A percentile compares a stretch with the other conserved stretches of the same genome.
Conservation (phyloP, 495 filamentous ascomycete genomes). For the Neurospora intermedia region DNA sequence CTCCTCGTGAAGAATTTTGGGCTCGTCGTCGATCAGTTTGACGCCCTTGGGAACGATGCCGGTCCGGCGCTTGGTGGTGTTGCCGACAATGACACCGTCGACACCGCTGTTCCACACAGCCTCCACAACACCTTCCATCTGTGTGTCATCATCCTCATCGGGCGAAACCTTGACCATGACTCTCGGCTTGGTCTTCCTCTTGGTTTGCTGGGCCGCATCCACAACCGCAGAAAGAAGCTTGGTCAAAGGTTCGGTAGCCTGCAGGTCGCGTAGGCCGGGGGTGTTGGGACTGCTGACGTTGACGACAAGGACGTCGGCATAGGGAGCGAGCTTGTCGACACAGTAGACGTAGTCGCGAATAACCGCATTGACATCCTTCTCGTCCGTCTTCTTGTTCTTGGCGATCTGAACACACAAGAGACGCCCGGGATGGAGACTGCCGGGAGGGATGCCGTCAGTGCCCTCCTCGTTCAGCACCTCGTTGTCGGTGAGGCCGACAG, state of each 20-base stretch:
- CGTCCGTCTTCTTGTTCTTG: slow-evolving; percentile 89
- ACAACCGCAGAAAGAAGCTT: slow-evolving; percentile 74
- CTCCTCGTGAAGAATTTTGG: slow-evolving; percentile 54
- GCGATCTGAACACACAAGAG: slow-evolving; percentile 88
- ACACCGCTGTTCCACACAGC: slow-evolving; percentile 78
- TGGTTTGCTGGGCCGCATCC: slow-evolving; percentile 52
- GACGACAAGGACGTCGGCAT: slow-evolving; percentile 89
- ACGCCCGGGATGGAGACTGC: slow-evolving; percentile 61
- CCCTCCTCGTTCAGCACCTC: slow-evolving; percentile 61
- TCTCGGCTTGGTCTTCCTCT: slow-evolving; percentile 61
- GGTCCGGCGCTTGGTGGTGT: slow-evolving; percentile 79
- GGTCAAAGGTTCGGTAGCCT: slow-evolving; percentile 71
- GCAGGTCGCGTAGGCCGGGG: slow-evolving; percentile 74
- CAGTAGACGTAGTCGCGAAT: slow-evolving; percentile 78
- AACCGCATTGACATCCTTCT: slow-evolving; percentile 74
- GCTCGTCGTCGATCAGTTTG: slow-evolving; percentile 54
- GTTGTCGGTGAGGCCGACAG: slow-evolving; percentile 56
- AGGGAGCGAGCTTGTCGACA: slow-evolving; percentile 66
- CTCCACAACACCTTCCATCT: slow-evolving; percentile 77
- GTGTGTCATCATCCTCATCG: slow-evolving; percentile 74
- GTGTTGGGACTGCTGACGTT: slow-evolving; percentile 97
- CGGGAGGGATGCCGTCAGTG: slow-evolving; percentile 51
- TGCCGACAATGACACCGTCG: slow-evolving; percentile 93
- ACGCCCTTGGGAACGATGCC: slow-evolving; percentile 55
- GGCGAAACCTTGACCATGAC: slow-evolving; percentile 98